These are phyloP conservation scores for Casuarina cunninghamiana DNA, from an alignment of 306 rosid genomes.

Conservation along the genomic window DNA sequence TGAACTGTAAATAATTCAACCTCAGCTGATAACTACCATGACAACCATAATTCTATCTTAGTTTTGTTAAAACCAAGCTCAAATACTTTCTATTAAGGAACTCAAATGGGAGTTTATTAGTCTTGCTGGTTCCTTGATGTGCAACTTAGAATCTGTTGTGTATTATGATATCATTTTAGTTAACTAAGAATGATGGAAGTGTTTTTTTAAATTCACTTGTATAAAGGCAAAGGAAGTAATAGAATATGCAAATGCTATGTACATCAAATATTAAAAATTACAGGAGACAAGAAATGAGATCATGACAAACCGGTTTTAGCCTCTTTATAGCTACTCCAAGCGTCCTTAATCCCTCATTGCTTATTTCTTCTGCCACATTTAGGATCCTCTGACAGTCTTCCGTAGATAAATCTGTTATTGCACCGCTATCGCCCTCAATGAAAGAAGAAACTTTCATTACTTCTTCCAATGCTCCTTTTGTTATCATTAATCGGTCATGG, in stretches of 20 bases:
- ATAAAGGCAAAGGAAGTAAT: not conserved
- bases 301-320: slow-evolving; percentile 45
- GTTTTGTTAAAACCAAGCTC: not conserved
- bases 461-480: slow-evolving; percentile 90
- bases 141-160: not conserved
- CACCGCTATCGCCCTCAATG: slow-evolving; percentile 40
- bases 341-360: slow-evolving; percentile 75
- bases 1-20: not conserved
- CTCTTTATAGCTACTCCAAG: slow-evolving; percentile 76
- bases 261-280: not conserved
- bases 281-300: slow-evolving; percentile 12
- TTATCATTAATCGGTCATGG: slow-evolving; percentile 51
- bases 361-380: slow-evolving; percentile 55
- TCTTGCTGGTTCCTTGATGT: not conserved
- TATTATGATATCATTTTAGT: not conserved
- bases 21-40: not conserved
- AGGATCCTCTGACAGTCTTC: slow-evolving; percentile 51
- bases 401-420: slow-evolving; percentile 35
- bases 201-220: not conserved
- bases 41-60: not conserved
- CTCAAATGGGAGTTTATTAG: not conserved
- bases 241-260: not conserved
- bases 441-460: slow-evolving; percentile 65
- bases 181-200: not conserved
- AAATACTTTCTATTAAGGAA: not conserved